Conservation (phyloP, 2,329 filamentous ascomycete genomes). For the Cladosporium sp. region DNA sequence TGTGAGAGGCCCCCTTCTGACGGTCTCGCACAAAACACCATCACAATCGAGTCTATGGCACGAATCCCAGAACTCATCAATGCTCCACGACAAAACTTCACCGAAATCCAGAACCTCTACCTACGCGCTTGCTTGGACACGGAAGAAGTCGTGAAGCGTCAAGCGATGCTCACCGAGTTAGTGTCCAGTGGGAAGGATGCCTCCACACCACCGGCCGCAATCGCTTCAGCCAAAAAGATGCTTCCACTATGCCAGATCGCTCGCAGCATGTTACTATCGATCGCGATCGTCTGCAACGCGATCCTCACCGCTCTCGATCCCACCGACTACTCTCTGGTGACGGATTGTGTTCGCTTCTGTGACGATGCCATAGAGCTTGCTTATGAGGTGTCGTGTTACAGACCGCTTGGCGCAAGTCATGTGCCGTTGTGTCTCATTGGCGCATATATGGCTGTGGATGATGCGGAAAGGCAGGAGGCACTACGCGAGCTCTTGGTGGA, state of each 20-base stretch:
- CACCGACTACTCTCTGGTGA: not conserved
- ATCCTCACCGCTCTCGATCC: conserved; percentile 1
- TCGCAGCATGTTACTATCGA: conserved; percentile 5
- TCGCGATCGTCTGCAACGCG: conserved; percentile 5
- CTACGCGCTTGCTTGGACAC: not conserved
- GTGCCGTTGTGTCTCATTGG: conserved; percentile 8
- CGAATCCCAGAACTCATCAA: conserved; percentile 1
- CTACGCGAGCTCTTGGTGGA: not conserved
- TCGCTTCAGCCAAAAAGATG: not conserved
- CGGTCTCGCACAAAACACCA: not conserved
- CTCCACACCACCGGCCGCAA: not conserved
- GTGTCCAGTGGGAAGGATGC: not conserved
- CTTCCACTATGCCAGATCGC: conserved; percentile 2
- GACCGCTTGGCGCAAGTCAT: conserved; percentile 8
- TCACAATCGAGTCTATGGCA: not conserved
- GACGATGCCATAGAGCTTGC: not conserved
- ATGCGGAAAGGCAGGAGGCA: not conserved
- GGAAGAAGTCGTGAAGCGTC: not conserved
- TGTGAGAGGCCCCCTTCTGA: not conserved
- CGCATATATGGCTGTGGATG: not conserved
- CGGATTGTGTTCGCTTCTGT: not conserved
- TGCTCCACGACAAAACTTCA: not conserved
- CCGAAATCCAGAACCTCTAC: conserved; percentile 5
- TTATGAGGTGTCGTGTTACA: not conserved
- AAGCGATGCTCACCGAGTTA: not conserved